These are phyloP conservation scores for Diaporthe longicolla DNA, from an alignment of 2,329 filamentous ascomycete genomes.

Conservation along the genomic window DNA sequence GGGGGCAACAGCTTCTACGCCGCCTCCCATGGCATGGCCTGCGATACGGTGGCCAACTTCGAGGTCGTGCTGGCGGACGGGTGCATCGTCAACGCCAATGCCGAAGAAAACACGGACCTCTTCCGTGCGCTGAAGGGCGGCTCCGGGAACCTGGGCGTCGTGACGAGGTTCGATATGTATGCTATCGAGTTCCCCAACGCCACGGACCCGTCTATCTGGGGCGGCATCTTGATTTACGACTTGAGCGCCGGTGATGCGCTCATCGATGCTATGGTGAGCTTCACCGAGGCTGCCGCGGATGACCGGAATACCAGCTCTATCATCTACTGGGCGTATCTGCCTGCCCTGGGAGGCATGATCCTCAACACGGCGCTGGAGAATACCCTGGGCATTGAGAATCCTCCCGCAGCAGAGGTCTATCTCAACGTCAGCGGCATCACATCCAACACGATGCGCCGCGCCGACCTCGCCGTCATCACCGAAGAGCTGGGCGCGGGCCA, in stretches of 20 bases:
- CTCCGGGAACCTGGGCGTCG: constrained; percentile 58
- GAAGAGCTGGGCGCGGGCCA: constrained; percentile 49
- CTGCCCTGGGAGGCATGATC: constrained; percentile 50
- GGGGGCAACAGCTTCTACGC: constrained; percentile 66
- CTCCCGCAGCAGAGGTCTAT: constrained; percentile 54
- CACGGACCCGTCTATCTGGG: constrained; percentile 34
- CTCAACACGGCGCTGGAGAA: constrained; percentile 53
- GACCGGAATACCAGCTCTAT: constrained; percentile 42
- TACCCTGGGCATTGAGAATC: constrained; percentile 47
- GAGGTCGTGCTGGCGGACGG: constrained; percentile 64
- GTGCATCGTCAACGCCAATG: constrained; percentile 58
- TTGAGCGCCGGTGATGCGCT: constrained; percentile 21
- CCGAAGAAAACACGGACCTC: constrained; percentile 55
- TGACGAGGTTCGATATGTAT: constrained; percentile 50
- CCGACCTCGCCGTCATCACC: constrained; percentile 48
- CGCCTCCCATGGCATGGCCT: constrained; percentile 60
- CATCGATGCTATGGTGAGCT: constrained; percentile 37
- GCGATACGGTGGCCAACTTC: constrained; percentile 60
- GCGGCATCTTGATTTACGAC: constrained; percentile 28
- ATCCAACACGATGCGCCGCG: constrained; percentile 44
- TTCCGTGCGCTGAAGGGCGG: constrained; percentile 62
- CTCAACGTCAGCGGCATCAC: constrained; percentile 51
- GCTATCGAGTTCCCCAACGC: constrained; percentile 38
- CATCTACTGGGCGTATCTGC: constrained; percentile 53
- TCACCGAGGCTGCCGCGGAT: constrained; percentile 36